A percentile compares a stretch with the other conserved stretches of the same genome.
These are phyloP conservation scores for Magnusiomyces tetraspermus DNA, from an alignment of 1,139 yeast genomes.

Conservation along the genomic window DNA sequence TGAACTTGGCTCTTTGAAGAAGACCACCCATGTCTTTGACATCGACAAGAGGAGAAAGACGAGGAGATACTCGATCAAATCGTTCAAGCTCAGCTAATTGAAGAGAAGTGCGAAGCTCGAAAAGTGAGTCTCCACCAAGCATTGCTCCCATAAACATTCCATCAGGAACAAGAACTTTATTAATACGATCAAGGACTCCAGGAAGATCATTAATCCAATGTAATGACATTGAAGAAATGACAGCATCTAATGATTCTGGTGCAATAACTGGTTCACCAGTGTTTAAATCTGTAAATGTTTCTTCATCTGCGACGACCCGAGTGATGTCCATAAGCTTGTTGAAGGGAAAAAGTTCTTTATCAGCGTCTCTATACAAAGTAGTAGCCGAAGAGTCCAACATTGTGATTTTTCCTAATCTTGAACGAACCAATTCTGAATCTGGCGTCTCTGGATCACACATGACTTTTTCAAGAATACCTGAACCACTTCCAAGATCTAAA, in stretches of 20 bases:
- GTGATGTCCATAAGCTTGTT: conserved; percentile 41
- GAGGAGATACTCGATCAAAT: conserved; percentile 67
- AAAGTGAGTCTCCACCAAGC: conserved; percentile 77
- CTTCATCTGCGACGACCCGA: conserved; percentile 58
- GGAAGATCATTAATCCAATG: conserved; percentile 89
- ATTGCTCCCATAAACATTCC: conserved; percentile 78
- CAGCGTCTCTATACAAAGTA: conserved; percentile 45
- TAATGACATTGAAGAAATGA: conserved; percentile 60
- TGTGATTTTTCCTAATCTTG: conserved; percentile 46
- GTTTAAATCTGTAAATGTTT: conserved; percentile 24
- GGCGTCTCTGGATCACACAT: conserved; percentile 28
- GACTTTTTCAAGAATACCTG: conserved; percentile 49
- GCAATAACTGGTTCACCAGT: conserved; percentile 14
- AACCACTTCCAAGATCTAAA: conserved; percentile 65
- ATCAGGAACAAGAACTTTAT: conserved; percentile 62
- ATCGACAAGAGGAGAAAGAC: conserved; percentile 74
- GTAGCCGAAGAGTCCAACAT: conserved; percentile 60
- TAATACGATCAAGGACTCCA: conserved; percentile 46
- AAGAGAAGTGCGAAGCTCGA: conserved; percentile 66
- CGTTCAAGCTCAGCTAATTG: conserved; percentile 79
- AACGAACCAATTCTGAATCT: conserved; percentile 45
- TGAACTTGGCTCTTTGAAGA: conserved; percentile 67
- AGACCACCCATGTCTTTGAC: conserved; percentile 68
- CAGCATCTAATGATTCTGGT: conserved; percentile 51
- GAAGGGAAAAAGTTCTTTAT: conserved; percentile 29